Percentiles rank a stretch among this genome's conserved stretches.
phyloP scores from a whole-genome alignment of 148 eudicot genomes.

The Heliosperma pusillum region DNA sequence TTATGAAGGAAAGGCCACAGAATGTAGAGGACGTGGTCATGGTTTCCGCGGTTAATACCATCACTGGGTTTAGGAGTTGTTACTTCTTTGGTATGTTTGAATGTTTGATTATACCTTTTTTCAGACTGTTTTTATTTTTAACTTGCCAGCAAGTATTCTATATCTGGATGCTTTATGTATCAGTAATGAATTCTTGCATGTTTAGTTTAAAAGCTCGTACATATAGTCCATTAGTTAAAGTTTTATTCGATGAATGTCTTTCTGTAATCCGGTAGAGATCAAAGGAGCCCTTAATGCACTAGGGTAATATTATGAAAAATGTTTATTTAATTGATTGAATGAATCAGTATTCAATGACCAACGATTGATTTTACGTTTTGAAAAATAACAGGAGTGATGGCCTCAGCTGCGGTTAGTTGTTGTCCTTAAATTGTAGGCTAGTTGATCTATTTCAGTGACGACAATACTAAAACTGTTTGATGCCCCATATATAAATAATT shows the following conservation, averaged over 20 bases:
- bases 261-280: neutral
- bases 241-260: slow-evolving; percentile 3
- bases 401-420: no score
- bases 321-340: no score
- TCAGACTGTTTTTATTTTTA: neutral
- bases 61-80: slow-evolving; percentile 49
- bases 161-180: neutral
- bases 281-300: neutral
- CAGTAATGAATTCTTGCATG: neutral
- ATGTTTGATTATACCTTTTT: slow-evolving; percentile 21
- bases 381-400: no score
- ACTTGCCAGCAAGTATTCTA: neutral
- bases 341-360: no score
- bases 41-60: slow-evolving; percentile 37
- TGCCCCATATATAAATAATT: no score
- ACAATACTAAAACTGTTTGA: no score
- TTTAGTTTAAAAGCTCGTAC: neutral
- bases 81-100: slow-evolving; percentile 54
- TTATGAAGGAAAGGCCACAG: slow-evolving; percentile 26
- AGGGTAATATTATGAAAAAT: neutral
- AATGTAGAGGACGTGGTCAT: slow-evolving; percentile 38
- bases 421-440: no score
- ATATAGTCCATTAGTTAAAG: neutral
- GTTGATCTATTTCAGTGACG: no score
- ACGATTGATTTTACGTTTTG: neutral